These are phyloP conservation scores for Stipa capillata DNA, from an alignment of 176 grass and related monocot genomes.

Conservation along the genomic window DNA sequence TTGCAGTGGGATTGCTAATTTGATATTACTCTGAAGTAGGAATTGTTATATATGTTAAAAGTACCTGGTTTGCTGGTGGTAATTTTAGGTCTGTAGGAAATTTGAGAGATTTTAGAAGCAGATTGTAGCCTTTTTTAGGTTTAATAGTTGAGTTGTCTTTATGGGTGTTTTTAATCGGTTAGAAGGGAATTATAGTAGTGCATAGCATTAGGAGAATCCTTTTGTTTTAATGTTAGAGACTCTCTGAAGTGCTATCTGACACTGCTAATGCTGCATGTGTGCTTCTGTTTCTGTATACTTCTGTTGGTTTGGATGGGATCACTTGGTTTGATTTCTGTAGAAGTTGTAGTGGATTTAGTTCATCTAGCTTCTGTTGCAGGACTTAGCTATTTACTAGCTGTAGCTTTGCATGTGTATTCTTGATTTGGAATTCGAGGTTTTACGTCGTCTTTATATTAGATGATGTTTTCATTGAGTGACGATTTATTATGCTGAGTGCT, in stretches of 20 bases:
- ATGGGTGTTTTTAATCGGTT: background rate
- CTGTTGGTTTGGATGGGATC: background rate
- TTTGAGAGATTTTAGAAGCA: background rate
- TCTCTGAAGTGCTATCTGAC: background rate
- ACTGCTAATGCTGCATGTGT: background rate
- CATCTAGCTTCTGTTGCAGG: background rate
- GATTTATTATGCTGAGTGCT: background rate
- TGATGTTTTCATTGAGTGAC: background rate
- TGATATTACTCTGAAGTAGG: background rate
- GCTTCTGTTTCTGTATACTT: background rate
- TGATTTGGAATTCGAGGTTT: background rate
- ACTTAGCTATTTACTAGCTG: background rate
- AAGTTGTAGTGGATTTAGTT: background rate
- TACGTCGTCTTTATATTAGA: background rate
- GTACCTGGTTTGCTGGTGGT: background rate
- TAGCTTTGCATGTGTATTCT: background rate
- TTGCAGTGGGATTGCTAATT: background rate
- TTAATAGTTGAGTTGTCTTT: background rate
- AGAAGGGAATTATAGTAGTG: background rate
- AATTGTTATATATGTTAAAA: background rate
- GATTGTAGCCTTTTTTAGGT: background rate
- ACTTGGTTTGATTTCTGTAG: background rate
- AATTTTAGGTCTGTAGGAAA: background rate
- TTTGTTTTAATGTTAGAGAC: background rate
- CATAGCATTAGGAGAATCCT: background rate